Conservation (phyloP, 2,329 filamentous ascomycete genomes). For the Teratosphaeria epicoccoides region DNA sequence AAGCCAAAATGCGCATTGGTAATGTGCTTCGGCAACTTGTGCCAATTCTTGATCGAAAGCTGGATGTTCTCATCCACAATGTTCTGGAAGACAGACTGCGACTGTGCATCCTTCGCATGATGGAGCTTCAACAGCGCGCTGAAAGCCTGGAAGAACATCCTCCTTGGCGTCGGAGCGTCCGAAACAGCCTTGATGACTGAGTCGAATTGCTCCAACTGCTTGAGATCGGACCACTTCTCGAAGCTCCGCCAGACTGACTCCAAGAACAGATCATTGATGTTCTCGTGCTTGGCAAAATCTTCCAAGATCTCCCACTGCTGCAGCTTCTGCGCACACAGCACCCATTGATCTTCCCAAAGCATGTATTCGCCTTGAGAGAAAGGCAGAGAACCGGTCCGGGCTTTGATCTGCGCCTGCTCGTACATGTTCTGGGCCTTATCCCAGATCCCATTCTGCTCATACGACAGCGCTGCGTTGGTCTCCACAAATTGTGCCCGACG, state of each 20-base stretch:
- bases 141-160: constrained; percentile 97
- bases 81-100: constrained; percentile 66
- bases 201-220: constrained; percentile 81
- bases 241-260: constrained; percentile 94
- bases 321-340: constrained; percentile 91
- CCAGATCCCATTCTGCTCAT: constrained; percentile 99
- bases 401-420: constrained; percentile 93
- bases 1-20: constrained; percentile 93
- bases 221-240: constrained; percentile 83
- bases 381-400: constrained; percentile 86
- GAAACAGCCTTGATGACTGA: constrained; percentile 93
- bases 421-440: constrained; percentile 97
- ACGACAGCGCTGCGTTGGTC: constrained; percentile 92
- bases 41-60: constrained; percentile 94
- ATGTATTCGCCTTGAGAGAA: constrained; percentile 97
- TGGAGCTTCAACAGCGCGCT: constrained; percentile 93
- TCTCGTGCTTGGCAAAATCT: constrained; percentile 97
- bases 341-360: constrained; percentile 99
- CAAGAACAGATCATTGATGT: constrained; percentile 88
- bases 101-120: constrained; percentile 62
- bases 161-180: constrained; percentile 86
- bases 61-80: constrained; percentile 96
- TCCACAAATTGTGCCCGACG: constrained; percentile 92
- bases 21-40: constrained; percentile 86
- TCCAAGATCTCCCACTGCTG: constrained; percentile 98